Conservation (phyloP, 305 asterid genomes). For the Fraxinus xanthoxyloides region DNA sequence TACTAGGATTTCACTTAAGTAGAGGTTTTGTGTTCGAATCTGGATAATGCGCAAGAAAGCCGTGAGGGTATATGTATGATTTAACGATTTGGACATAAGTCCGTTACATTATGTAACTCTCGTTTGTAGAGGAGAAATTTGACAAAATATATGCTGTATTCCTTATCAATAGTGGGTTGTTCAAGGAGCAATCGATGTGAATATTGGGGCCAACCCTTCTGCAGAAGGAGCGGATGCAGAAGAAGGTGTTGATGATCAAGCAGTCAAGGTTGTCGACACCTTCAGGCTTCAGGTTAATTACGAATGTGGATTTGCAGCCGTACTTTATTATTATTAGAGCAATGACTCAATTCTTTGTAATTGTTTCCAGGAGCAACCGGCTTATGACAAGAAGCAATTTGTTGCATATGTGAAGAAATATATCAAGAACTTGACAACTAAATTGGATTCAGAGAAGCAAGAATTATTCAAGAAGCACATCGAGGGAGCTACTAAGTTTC, state of each 20-base stretch:
- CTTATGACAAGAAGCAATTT: constrained; percentile 71
- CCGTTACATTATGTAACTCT: neutral
- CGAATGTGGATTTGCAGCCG: neutral
- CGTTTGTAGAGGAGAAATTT: neutral
- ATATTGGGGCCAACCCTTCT: constrained; percentile 86
- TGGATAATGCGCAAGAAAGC: too few species aligned
- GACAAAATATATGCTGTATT: neutral
- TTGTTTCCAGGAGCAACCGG: constrained; percentile 65
- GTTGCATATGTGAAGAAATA: constrained; percentile 57
- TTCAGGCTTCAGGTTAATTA: constrained; percentile 67
- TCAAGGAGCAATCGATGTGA: constrained; percentile 50
- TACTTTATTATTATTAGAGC: too few species aligned
- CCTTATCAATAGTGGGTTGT: constrained; percentile 56
- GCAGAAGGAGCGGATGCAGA: constrained; percentile 66
- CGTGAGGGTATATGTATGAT: neutral
- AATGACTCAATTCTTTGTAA: neutral
- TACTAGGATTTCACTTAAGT: neutral
- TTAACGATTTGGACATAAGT: neutral
- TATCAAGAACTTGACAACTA: constrained; percentile 52
- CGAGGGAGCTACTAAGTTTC: constrained; percentile 62
- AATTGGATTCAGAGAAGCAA: constrained; percentile 46
- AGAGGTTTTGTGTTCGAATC: too few species aligned
- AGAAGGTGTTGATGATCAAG: constrained; percentile 71
- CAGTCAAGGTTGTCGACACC: constrained; percentile 68
- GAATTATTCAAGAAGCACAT: constrained; percentile 59